Evolutionary conservation across 2,329 filamentous ascomycete genomes (phyloP), one percentile per base, ranked within the genome.

Genomic region (Tolypocladium ophioglossoides): DNA sequence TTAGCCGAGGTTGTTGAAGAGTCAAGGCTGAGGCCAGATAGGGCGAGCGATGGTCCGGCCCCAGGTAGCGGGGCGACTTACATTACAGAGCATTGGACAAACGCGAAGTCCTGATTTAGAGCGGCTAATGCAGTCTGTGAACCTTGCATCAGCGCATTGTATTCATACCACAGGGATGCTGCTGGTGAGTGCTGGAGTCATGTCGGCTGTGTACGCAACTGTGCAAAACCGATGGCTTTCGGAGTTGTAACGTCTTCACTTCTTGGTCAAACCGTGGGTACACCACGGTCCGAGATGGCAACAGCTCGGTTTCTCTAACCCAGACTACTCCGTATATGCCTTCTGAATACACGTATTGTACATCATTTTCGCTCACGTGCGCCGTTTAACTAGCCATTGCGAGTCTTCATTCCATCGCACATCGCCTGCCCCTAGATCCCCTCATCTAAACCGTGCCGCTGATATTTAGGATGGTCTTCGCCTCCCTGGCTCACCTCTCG

Each of bases 401-500:
- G 32, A 39, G 40, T 9, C 34, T 16, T 34, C 7, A 30, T 24
- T 16, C 9, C 27, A 32, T 18, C 18, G 20, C 27, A 11, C 24
- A 12, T n/a, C 27, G 18, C 18, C 44, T n/a, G 2, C 4, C 4
- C 16, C 10, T 30, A 2, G 18, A 22, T 4, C n/a, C 27, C 24
- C n/a, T n/a, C n/a, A n/a, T n/a, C 24, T n/a, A 9, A 46, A 24
- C 27, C 32, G 16, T 11, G 16, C 16, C 24, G 18, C 10, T 16
- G 27, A 24, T 14, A 12, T 18, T n/a, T 47, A 18, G 18, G 16
- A 32, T 12, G 18, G 24, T 10, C 8, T 47, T 9, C 44, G 27
- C 24, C 27, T 11, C 8, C 24, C 7, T 16, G 30, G 5, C 53
- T 70, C 70, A 83, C 66, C 78, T 74, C 73, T 84, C 75, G 4